Percentiles rank a stretch among this genome's conserved stretches.
Conservation (phyloP, 2,329 filamentous ascomycete genomes). For the Daldinia eschscholtzii region DNA sequence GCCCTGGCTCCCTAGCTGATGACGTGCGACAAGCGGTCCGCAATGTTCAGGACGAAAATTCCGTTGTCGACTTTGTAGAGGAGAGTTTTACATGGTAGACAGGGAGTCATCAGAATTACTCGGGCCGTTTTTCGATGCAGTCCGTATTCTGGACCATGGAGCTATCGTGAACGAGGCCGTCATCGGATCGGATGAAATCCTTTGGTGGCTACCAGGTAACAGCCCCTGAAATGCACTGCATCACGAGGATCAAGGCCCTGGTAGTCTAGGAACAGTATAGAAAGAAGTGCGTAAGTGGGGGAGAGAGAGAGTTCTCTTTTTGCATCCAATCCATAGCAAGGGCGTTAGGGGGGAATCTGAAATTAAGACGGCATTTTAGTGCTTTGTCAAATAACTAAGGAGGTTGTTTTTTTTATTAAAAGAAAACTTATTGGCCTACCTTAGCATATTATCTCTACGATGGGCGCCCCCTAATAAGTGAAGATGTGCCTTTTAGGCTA, state of each 20-base stretch:
- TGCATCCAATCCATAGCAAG: constrained; percentile 32
- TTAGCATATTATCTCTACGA: background rate
- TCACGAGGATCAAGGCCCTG: background rate
- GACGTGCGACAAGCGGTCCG: constrained; percentile 79
- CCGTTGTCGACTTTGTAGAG: constrained; percentile 79
- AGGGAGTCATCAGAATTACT: background rate
- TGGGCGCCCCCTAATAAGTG: background rate
- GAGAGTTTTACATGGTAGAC: constrained; percentile 78
- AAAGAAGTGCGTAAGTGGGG: background rate
- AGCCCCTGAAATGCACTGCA: background rate
- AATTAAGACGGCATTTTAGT: constrained; percentile 3
- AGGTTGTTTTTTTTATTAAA: background rate
- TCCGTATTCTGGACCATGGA: background rate
- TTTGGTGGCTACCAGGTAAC: background rate
- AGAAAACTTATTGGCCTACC: constrained; percentile 3
- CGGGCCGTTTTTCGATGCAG: background rate
- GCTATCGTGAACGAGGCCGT: background rate
- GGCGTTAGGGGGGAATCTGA: constrained; percentile 26
- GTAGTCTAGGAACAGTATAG: background rate
- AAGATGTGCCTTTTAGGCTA: constrained; percentile 10
- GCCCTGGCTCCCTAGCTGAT: constrained; percentile 79
- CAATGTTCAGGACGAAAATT: constrained; percentile 69
- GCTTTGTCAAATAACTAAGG: constrained; percentile 13
- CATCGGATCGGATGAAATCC: constrained; percentile 10
- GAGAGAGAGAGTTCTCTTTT: constrained; percentile 1